A percentile compares a stretch with the other conserved stretches of the same genome.
These are phyloP conservation scores for Magnolia sinica DNA, from an alignment of 164 flowering plant genomes.

Conservation along the genomic window DNA sequence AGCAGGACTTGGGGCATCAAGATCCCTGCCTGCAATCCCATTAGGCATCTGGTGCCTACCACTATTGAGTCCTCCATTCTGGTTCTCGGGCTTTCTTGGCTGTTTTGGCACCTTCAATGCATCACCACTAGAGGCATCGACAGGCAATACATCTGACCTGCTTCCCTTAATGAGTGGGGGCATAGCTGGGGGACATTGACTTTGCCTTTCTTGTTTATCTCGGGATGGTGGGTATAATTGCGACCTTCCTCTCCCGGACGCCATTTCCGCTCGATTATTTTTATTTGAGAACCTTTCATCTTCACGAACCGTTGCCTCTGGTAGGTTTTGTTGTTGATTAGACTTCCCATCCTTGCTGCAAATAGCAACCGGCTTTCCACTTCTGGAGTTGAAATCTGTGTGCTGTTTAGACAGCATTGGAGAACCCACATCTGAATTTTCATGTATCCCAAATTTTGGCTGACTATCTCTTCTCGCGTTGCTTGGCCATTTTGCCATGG, in stretches of 20 bases:
- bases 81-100: conserved; percentile 38
- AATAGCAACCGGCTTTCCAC: conserved; percentile 21
- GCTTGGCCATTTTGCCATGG: conserved; percentile 28
- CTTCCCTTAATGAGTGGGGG: conserved; percentile 29
- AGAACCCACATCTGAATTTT: conserved; percentile 7
- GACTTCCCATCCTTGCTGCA: conserved; percentile 28
- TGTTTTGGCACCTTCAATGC: conserved; percentile 37
- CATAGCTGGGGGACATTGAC: conserved; percentile 18
- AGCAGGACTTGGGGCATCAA: conserved; percentile 61
- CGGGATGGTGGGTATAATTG: background rate
- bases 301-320: conserved; percentile 18
- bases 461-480: conserved; percentile 39
- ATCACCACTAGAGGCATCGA: conserved; percentile 33
- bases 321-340: conserved; percentile 22
- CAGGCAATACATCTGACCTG: conserved; percentile 23
- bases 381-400: background rate
- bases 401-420: conserved; percentile 7
- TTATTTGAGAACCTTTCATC: conserved; percentile 39
- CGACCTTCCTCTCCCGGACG: conserved; percentile 4
- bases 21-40: conserved; percentile 39
- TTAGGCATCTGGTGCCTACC: conserved; percentile 40
- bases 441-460: conserved; percentile 27
- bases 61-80: conserved; percentile 26
- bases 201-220: conserved; percentile 8
- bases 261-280: conserved; percentile 24